A percentile compares a stretch with the other conserved stretches of the same genome.
These are phyloP conservation scores for Aspergillus viridinutans DNA, from an alignment of 2,329 filamentous ascomycete species.

Conservation along the genomic window DNA sequence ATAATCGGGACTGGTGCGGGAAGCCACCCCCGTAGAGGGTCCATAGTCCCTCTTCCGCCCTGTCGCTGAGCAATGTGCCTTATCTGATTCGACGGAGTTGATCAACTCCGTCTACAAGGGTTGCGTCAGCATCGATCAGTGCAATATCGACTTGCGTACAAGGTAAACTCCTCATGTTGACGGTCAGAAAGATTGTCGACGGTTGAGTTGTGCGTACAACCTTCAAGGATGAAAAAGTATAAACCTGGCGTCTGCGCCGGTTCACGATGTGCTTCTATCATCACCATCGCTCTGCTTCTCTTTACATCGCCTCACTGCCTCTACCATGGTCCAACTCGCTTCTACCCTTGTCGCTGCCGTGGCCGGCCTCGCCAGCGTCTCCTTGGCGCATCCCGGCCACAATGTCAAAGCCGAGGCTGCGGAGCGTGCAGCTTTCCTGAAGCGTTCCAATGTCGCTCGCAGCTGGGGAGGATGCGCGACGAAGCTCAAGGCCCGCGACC, in stretches of 20 bases:
- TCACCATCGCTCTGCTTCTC: neutral
- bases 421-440: slow-evolving; percentile 47
- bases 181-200: neutral
- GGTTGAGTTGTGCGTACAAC: neutral
- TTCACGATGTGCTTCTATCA: neutral
- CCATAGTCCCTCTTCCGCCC: neutral
- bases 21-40: neutral
- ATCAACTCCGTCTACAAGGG: neutral
- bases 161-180: neutral
- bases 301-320: neutral
- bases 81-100: neutral
- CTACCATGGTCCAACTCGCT: slow-evolving; percentile 11
- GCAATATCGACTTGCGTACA: neutral
- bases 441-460: slow-evolving; percentile 34
- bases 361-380: slow-evolving; percentile 22
- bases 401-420: slow-evolving; percentile 47
- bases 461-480: slow-evolving; percentile 47
- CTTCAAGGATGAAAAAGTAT: neutral
- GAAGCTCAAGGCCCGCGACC: slow-evolving; percentile 46
- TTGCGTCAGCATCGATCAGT: neutral
- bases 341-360: slow-evolving; percentile 21
- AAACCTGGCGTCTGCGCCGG: neutral
- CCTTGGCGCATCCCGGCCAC: slow-evolving; percentile 48
- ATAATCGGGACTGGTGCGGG: neutral
- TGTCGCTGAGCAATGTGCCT: neutral